These are phyloP conservation scores for Floccularia luteovirens DNA, from an alignment of 768 basidiomycete genomes.

Conservation along the genomic window DNA sequence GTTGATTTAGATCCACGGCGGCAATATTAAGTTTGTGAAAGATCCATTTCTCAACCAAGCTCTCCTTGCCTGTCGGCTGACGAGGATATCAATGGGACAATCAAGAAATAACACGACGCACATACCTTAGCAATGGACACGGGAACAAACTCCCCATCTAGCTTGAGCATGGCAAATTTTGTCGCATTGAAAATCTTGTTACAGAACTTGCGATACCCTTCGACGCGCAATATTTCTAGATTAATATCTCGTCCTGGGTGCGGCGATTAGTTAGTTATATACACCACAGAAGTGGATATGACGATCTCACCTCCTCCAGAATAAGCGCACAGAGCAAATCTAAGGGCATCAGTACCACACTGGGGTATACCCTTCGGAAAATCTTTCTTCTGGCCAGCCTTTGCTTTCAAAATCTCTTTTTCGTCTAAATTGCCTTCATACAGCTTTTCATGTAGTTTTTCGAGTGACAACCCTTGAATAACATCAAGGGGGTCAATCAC, in stretches of 20 bases:
- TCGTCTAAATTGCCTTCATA: slow-evolving; percentile 90
- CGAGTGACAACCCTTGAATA: slow-evolving; percentile 76
- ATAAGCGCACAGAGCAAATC: slow-evolving; percentile 94
- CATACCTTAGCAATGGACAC: slow-evolving; percentile 57
- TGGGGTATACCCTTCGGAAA: slow-evolving; percentile 99
- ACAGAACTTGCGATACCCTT: slow-evolving; percentile 99
- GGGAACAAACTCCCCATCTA: slow-evolving; percentile 81
- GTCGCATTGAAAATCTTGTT: slow-evolving; percentile 99
- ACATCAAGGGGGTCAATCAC: slow-evolving; percentile 97
- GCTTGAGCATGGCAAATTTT: slow-evolving; percentile 98
- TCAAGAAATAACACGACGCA: neutral
- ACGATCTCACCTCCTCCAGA: slow-evolving; percentile 65
- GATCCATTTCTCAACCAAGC: slow-evolving; percentile 92
- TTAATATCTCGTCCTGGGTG: slow-evolving; percentile 88
- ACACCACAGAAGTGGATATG: neutral
- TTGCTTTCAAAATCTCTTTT: slow-evolving; percentile 87
- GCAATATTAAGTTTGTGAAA: slow-evolving; percentile 89
- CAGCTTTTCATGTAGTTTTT: slow-evolving; percentile 79
- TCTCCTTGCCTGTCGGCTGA: slow-evolving; percentile 85
- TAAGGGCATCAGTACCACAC: slow-evolving; percentile 93
- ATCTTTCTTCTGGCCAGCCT: slow-evolving; percentile 95
- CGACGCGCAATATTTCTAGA: slow-evolving; percentile 89
- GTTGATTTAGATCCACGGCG: slow-evolving; percentile 64
- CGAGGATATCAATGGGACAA: slow-evolving; percentile 7
- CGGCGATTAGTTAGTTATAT: neutral